These are phyloP conservation scores for Neofusicoccum parvum DNA, from an alignment of 2,329 filamentous ascomycete species.

Conservation along the genomic window DNA sequence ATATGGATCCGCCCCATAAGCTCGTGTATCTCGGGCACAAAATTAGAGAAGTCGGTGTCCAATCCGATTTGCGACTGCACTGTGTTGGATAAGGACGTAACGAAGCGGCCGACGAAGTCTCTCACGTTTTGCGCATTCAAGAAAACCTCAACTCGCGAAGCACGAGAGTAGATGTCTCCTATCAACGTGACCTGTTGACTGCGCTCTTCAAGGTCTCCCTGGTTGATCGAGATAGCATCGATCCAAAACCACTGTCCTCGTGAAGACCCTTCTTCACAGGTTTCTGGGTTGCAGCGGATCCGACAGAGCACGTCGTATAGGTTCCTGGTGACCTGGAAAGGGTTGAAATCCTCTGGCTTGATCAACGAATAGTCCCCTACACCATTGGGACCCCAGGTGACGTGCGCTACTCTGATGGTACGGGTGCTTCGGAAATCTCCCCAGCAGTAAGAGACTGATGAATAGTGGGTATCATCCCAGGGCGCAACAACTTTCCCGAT, in stretches of 20 bases:
- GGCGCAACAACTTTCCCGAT: not conserved
- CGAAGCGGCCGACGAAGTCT: too few relatives aligned
- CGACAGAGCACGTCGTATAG: not conserved
- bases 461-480: not conserved
- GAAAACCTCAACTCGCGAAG: conserved; percentile 23
- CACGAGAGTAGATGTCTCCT: conserved; percentile 22
- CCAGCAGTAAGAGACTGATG: not conserved
- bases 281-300: not conserved
- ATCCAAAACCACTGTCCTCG: conserved; percentile 16
- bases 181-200: conserved; percentile 24
- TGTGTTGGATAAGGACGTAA: too few relatives aligned
- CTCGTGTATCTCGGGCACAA: not conserved
- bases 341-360: not conserved
- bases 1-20: not conserved
- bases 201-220: conserved; percentile 23
- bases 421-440: not conserved
- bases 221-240: conserved; percentile 27
- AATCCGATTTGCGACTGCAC: too few relatives aligned
- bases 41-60: too few relatives aligned
- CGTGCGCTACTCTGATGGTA: not conserved
- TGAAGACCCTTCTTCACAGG: not conserved
- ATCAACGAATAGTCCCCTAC: not conserved
- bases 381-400: too few relatives aligned
- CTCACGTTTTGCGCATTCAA: not conserved
- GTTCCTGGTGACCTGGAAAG: not conserved